Evolutionary conservation across 805 yeast genomes (phyloP).

Genomic region (Jamesozyma gamospora): DNA sequence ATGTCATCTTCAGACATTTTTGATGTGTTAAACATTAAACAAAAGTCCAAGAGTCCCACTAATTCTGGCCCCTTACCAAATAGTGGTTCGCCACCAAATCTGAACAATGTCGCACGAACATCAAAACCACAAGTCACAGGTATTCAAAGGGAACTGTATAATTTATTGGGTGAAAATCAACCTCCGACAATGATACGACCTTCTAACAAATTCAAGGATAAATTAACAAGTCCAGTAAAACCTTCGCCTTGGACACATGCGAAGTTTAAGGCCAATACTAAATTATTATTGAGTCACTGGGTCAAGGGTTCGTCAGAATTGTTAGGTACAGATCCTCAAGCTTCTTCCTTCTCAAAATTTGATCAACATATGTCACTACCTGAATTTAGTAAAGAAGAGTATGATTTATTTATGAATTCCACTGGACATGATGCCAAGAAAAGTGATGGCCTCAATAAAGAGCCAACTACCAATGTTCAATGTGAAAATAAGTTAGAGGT

Average conservation of each 20-base stretch:
- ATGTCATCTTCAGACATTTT: conserved; percentile 52
- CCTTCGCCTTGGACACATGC: conserved; percentile 78
- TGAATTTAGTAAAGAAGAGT: conserved; percentile 52
- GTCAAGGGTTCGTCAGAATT: conserved; percentile 57
- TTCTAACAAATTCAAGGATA: conserved; percentile 49
- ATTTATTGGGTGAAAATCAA: conserved; percentile 80
- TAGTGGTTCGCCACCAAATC: conserved; percentile 6
- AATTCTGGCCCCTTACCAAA: conserved; percentile 11
- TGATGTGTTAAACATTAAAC: conserved; percentile 63
- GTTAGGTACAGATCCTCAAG: conserved; percentile 25
- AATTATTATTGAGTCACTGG: conserved; percentile 65
- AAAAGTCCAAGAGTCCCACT: conserved; percentile 19
- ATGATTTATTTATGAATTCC: conserved; percentile 35
- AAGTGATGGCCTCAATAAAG: conserved; percentile 27
- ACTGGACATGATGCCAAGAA: not conserved
- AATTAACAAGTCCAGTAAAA: conserved; percentile 47
- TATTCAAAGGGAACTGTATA: conserved; percentile 82
- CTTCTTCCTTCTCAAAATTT: conserved; percentile 61
- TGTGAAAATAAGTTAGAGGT: too few relatives aligned
- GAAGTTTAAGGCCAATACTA: conserved; percentile 46
- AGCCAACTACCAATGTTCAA: not conserved
- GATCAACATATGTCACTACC: conserved; percentile 65
- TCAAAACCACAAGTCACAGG: conserved; percentile 40
- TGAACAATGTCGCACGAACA: conserved; percentile 6
- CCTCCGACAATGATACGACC: conserved; percentile 64